Evolutionary conservation across 352 stramenopile genomes (phyloP).

Genomic region (Phytophthora kernoviae): DNA sequence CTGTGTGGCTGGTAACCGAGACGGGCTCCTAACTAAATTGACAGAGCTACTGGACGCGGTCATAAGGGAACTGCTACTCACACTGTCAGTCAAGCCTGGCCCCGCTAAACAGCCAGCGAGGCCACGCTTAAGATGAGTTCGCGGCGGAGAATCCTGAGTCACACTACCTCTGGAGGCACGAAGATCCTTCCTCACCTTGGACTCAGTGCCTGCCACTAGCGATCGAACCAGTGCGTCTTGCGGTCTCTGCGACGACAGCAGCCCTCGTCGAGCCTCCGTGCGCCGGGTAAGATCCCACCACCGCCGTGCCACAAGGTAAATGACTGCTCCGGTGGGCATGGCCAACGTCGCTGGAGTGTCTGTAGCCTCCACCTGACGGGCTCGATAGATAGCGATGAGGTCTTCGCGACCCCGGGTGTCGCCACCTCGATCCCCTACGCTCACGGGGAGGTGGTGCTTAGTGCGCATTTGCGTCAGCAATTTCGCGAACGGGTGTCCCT

Average conservation of each 20-base stretch:
- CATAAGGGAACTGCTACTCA: constrained; percentile 13
- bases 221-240: constrained; percentile 54
- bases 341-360: constrained; percentile 36
- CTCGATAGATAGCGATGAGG: constrained; percentile 47
- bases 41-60: constrained; percentile 8
- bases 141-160: constrained; percentile 3
- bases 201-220: constrained; percentile 44
- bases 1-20: constrained; percentile 6
- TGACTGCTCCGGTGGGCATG: constrained; percentile 46
- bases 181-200: constrained; percentile 46
- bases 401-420: constrained; percentile 14
- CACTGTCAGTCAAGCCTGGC: background rate
- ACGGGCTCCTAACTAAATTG: constrained; percentile 10
- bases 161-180: constrained; percentile 2
- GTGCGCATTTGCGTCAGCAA: constrained; percentile 49
- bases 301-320: constrained; percentile 52
- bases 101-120: background rate
- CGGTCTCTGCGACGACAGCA: constrained; percentile 52
- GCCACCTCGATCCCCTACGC: constrained; percentile 12
- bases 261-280: constrained; percentile 51
- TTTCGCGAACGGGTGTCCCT: constrained; percentile 38
- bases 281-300: constrained; percentile 65
- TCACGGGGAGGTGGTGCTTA: constrained; percentile 36
- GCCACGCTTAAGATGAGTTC: constrained; percentile 9
- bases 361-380: constrained; percentile 42